Base-by-base conservation (phyloP, 1,284 basidiomycete species). In the Rhodotorula glutinis region DNA sequence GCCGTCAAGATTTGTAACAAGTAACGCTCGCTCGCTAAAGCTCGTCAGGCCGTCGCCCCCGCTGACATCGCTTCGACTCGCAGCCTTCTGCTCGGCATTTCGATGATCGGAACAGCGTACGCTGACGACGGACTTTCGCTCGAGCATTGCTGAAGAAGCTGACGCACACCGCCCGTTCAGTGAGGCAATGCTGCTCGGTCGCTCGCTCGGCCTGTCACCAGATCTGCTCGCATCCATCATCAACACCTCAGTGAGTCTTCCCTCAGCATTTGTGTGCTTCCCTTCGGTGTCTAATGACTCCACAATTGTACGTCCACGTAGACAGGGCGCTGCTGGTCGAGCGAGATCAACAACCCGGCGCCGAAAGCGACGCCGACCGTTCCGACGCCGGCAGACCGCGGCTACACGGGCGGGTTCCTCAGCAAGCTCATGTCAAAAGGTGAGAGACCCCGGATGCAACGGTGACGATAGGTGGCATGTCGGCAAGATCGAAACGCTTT, bases 1-100 rank as follows among this genome's bases (percentile, higher is more conserved):
- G 90, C 84, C 1, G 90, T 91, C 13, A 92, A 93, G 81, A 90
- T 92, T 52, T 90, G 88, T 80, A 92, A 92, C 79, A 92, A 92
- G 77, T 75, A 9, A n/a, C 30, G 63, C 17, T 14, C 5, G 25
- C 5, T 8, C 5, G 19, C 46, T 17, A 13, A 25, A 1, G 13
- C 21, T n/a, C n/a, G n/a, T 21, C 25, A 1, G 16, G 0, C n/a
- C 9, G 17, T n/a, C 33, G 27, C 53, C 25, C 52, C 27, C 41
- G 56, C 46, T 33, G 13, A 56, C 11, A 57, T 51, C 30, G 46
- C 41, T 2, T 9, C 1, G 2, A 16, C 9, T 44, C 19, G 13
- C 58, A 76, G 71, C 47, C 62, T 76, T 10, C 69, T 76, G 8
- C 70, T 76, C 25, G 76, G 73, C 29, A 76, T 76, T 52, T 71